phyloP scores from a whole-genome alignment of 768 basidiomycete species.

The Mycena sanguinolenta region DNA sequence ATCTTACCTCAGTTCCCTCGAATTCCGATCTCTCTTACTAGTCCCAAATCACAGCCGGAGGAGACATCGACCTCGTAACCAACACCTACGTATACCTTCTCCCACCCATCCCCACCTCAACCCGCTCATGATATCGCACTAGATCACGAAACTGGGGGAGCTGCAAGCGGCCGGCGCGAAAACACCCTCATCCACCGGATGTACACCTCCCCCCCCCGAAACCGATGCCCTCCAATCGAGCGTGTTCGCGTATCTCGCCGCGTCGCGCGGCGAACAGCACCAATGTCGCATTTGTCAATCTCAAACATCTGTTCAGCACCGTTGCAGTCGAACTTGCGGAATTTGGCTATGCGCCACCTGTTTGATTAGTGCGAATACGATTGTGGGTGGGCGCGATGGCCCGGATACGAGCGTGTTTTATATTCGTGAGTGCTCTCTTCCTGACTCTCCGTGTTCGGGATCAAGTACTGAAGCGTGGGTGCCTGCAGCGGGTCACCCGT shows the following conservation, averaged over 20 bases:
- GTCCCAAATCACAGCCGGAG: conserved; percentile 41
- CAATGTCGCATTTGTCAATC: conserved; percentile 47
- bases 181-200: conserved; percentile 51
- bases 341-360: conserved; percentile 49
- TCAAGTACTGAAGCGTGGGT: too few relatives aligned
- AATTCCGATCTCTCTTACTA: too few relatives aligned
- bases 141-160: conserved; percentile 45
- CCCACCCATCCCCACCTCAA: neutral
- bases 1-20: neutral
- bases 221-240: conserved; percentile 44
- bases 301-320: conserved; percentile 43
- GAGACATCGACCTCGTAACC: conserved; percentile 39
- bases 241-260: conserved; percentile 44
- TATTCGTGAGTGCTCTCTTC: conserved; percentile 42
- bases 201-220: conserved; percentile 46
- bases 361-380: conserved; percentile 47
- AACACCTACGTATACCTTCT: conserved; percentile 41
- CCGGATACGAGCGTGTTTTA: conserved; percentile 48
- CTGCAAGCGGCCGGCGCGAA: conserved; percentile 46
- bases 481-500: conserved; percentile 49
- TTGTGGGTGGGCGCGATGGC: conserved; percentile 47
- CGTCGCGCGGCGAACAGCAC: conserved; percentile 46
- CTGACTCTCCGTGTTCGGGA: too few relatives aligned
- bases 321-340: conserved; percentile 40
- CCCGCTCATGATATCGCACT: neutral